Evolutionary conservation across 345 rosid species (phyloP), one percentile per base, ranked within the genome.

Genomic region (Citrus inodora): DNA sequence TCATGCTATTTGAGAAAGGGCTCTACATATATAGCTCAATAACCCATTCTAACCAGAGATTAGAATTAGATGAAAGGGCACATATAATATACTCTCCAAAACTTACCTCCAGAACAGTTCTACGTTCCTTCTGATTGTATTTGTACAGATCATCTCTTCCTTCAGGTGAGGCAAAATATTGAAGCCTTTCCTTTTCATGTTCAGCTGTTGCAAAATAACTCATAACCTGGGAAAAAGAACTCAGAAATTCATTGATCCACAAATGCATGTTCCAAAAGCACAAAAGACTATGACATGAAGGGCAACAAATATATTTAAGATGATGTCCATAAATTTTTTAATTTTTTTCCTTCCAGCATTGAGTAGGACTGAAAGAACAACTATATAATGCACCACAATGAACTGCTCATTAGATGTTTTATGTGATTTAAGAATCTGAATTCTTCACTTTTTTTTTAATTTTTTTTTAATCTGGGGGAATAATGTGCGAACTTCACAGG

Each of bases 91-190:
- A 78, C 32, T 25, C 46, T 74, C 59, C 66, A 42, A 53, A 77
- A 17, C 55, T 85, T 83, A 92, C 99, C 98, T 96, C 97, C 71
- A 96, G 85, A 77, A 96, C 92, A 80, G 94, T 90, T 88, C 95
- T 90, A 35, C 95, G 82, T 80, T 92, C 98, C 87, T 94, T 96
- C 82, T 91, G 95, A 86, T 96, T 96, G 87, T 96, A 96, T 74
- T 91, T 87, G 88, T 92, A 96, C 40, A 96, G 88, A 85, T 92
- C 99, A 69, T 96, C 97, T 78, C 97, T 85, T 85, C 99, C 99
- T 84, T 96, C 97, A 71, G 98, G 78, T 33, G 98, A 96, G 59
- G 87, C 87, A 83, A 96, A 96, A 85, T 94, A 92, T 78, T 88
- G 88, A 78, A 96, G 97, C 80, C 92, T 92, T 77, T 94, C 97